Percentiles rank a stretch among this genome's conserved stretches.
These are phyloP conservation scores for Tuber indicum DNA, from an alignment of 495 filamentous ascomycete species.

Conservation along the genomic window DNA sequence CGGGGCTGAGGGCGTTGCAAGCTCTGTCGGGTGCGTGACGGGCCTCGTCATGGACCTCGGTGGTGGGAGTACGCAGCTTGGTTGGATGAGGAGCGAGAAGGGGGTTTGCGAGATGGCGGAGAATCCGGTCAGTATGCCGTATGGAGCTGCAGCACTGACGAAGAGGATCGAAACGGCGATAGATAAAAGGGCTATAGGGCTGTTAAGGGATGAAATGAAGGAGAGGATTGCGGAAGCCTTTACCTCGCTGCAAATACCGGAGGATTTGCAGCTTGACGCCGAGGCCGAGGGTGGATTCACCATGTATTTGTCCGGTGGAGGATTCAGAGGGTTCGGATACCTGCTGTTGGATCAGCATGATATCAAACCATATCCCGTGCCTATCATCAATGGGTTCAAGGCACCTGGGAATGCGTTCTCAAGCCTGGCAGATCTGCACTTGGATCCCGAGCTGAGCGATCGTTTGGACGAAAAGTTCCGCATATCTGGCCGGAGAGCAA, in stretches of 20 bases:
- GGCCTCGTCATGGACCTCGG: constrained; percentile 84
- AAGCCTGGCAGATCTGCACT: constrained; percentile 54
- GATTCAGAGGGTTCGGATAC: constrained; percentile 86
- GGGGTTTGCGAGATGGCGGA: constrained; percentile 50
- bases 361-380: constrained; percentile 71
- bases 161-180: constrained; percentile 50
- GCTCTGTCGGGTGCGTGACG: constrained; percentile 58
- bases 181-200: constrained; percentile 45
- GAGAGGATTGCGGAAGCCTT: constrained; percentile 58
- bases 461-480: constrained; percentile 60
- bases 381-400: constrained; percentile 74
- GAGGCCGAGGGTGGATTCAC: constrained; percentile 55
- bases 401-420: constrained; percentile 57
- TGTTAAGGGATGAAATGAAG: constrained; percentile 54
- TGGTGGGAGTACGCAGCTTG: constrained; percentile 85
- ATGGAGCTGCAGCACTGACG: constrained; percentile 77
- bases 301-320: constrained; percentile 81
- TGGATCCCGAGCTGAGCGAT: constrained; percentile 49
- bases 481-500: constrained; percentile 70
- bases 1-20: constrained; percentile 77
- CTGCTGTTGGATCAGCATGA: constrained; percentile 65
- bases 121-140: constrained; percentile 60
- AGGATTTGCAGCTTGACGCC: constrained; percentile 46
- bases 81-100: constrained; percentile 61
- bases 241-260: constrained; percentile 52